Evolutionary conservation across 805 yeast genomes (phyloP).

Genomic region (Scheffersomyces lignosus): DNA sequence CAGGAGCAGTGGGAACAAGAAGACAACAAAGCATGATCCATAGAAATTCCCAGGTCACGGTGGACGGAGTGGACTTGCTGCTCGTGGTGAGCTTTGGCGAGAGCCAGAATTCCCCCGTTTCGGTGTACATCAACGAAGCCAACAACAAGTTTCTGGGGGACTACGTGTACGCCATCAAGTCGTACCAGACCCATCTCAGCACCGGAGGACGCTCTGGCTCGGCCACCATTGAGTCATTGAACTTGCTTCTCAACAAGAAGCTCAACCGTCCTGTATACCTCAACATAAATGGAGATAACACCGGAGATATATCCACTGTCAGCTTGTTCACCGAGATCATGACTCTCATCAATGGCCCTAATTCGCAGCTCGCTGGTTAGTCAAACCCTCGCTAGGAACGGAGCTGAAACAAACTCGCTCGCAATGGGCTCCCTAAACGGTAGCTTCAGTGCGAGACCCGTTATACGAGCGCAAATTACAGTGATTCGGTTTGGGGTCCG

Average conservation of each 20-base stretch:
- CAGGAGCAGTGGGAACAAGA: not conserved
- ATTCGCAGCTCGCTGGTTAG: no score
- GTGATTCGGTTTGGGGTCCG: no score
- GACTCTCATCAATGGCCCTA: no score
- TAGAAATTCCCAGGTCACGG: slow-evolving; percentile 3
- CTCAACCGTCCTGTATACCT: slow-evolving; percentile 29
- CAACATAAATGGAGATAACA: slow-evolving; percentile 30
- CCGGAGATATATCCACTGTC: not conserved
- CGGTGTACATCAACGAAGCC: slow-evolving; percentile 29
- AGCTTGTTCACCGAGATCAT: not conserved
- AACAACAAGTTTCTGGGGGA: slow-evolving; percentile 23
- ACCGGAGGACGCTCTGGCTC: slow-evolving; percentile 17
- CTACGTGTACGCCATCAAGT: slow-evolving; percentile 31
- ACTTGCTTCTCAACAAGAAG: slow-evolving; percentile 24
- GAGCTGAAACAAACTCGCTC: no score
- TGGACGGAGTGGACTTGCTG: slow-evolving; percentile 12
- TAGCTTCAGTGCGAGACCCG: no score
- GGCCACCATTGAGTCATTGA: slow-evolving; percentile 15
- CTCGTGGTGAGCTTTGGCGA: slow-evolving; percentile 12
- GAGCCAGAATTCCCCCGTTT: slow-evolving; percentile 17
- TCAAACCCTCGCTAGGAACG: no score
- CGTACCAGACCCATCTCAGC: slow-evolving; percentile 18
- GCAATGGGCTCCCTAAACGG: no score
- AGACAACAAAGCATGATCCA: slow-evolving; percentile 9
- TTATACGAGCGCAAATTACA: no score